These are phyloP conservation scores for Crithidia bombi DNA, from an alignment of 208 protist species.

Conservation along the genomic window DNA sequence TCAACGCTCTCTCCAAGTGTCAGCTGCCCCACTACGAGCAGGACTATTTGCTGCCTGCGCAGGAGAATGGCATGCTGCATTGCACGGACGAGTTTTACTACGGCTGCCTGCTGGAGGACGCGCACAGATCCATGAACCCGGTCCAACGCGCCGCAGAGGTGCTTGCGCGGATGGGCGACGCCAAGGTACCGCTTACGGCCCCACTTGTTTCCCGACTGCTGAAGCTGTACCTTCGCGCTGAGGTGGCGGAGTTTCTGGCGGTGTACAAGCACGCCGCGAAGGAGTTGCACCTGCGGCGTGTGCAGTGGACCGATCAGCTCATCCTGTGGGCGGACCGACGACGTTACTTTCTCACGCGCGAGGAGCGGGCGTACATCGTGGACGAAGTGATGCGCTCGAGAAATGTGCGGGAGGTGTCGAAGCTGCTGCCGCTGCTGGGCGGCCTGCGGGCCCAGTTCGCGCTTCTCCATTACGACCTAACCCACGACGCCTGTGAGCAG, in stretches of 20 bases:
- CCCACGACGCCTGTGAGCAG: constrained; percentile 42
- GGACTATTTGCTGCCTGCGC: constrained; percentile 55
- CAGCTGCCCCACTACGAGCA: constrained; percentile 65
- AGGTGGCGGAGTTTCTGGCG: constrained; percentile 53
- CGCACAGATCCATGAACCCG: constrained; percentile 72
- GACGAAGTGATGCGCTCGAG: constrained; percentile 44
- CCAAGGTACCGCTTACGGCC: constrained; percentile 43
- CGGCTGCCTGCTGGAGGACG: constrained; percentile 72
- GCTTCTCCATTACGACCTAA: constrained; percentile 66
- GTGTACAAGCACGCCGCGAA: constrained; percentile 63
- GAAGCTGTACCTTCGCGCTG: constrained; percentile 70
- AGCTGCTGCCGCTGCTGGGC: constrained; percentile 40
- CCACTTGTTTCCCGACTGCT: constrained; percentile 61
- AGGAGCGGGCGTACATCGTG: constrained; percentile 70
- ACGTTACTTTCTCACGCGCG: constrained; percentile 65
- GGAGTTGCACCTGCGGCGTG: constrained; percentile 40
- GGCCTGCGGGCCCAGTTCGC: constrained; percentile 77
- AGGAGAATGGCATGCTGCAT: constrained; percentile 42
- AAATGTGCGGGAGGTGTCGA: constrained; percentile 14
- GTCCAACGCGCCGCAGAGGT: constrained; percentile 51
- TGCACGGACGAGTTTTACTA: constrained; percentile 77
- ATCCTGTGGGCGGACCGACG: constrained; percentile 85
- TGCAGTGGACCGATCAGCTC: constrained; percentile 71
- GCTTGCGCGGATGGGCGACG: constrained; percentile 43
- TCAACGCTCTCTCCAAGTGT: constrained; percentile 74